phyloP scores from a whole-genome alignment of 768 basidiomycete genomes.

The Grammothele lineata region DNA sequence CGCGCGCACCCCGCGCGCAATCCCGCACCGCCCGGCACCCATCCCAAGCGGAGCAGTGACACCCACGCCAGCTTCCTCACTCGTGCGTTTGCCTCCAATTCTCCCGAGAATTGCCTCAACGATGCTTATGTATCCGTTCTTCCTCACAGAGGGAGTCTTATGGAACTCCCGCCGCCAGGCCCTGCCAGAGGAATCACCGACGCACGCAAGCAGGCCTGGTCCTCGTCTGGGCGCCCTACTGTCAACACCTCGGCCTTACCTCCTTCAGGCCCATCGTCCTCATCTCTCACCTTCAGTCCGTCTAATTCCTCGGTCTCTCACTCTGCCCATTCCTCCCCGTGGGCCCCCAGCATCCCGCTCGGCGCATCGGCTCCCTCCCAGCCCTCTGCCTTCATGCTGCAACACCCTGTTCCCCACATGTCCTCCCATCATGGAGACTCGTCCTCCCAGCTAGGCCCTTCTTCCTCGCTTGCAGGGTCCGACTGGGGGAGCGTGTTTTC shows the following conservation, averaged over 20 bases:
- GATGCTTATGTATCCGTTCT: constrained; percentile 1
- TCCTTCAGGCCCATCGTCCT: constrained; percentile 26
- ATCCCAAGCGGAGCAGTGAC: too few relatives aligned
- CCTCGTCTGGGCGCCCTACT: constrained; percentile 30
- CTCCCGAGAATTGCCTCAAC: constrained; percentile 1
- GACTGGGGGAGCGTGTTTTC: constrained; percentile 60
- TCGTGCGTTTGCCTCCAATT: constrained; percentile 8
- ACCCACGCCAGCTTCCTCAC: not conserved
- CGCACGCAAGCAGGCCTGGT: constrained; percentile 26
- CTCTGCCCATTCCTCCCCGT: constrained; percentile 29
- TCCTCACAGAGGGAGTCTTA: constrained; percentile 18
- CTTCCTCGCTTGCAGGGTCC: constrained; percentile 25
- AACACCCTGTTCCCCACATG: constrained; percentile 18
- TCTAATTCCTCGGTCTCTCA: constrained; percentile 33
- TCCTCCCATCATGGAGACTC: constrained; percentile 16
- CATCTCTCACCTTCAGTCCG: constrained; percentile 29
- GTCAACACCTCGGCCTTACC: constrained; percentile 29
- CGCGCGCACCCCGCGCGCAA: constrained; percentile 4
- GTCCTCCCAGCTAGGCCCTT: constrained; percentile 20
- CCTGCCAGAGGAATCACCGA: constrained; percentile 28
- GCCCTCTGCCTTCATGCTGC: constrained; percentile 19
- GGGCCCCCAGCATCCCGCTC: constrained; percentile 27
- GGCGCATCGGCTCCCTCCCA: constrained; percentile 16
- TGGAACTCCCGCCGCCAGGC: constrained; percentile 33
- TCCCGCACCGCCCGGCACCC: constrained; percentile 11